Evolutionary conservation across 805 yeast species (phyloP), one percentile per base, ranked within the genome.

Genomic region (Nakazawaea ishiwadae): DNA sequence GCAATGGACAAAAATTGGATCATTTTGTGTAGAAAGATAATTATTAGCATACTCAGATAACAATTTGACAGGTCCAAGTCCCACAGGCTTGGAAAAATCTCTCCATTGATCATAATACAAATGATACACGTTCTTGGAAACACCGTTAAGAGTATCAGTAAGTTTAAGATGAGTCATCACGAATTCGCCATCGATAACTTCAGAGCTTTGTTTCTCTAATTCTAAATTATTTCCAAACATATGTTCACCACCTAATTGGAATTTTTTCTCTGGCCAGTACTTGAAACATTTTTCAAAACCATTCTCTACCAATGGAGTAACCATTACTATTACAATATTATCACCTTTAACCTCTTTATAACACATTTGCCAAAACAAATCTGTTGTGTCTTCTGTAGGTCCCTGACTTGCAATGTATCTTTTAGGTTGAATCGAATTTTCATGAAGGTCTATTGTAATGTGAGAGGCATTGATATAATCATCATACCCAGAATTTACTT

Each of bases 361-460:
- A 39, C 58, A 56, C 63, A 53, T 61, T 29, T 68, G 59, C 79
- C 80, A 75, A 50, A 75, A 75, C 36, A 68, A 68, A 31, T 57
- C 62, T 12, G 54, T 50, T 1, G 79, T 73, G 12, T 42, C 35
- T 0, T 44, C 36, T n/a, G 67, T 53, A 2, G 80, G 80, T 2
- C 91, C 95, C 53, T 84, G 95, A 2, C 84, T 68, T 0, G 88
- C 85, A 24, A 84, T 80, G 54, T 80, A 84, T n/a, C 46, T 48
- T 5, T 46, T 52, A 4, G 34, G 23, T 9, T n/a, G 12, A 11
- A 35, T 33, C 7, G 52, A 48, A 4, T 31, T 24, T 4, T 40
- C 35, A 14, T 24, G 15, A 35, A 29, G 27, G 11, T 37, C 46
- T 16, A 65, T 44, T 3, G 44, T 34, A 17, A 68, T 56, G 34